Percentiles rank a stretch among this genome's conserved stretches.
Evolutionary conservation across 768 basidiomycete genomes (phyloP).

Genomic region (Lanmaoa rubissima): DNA sequence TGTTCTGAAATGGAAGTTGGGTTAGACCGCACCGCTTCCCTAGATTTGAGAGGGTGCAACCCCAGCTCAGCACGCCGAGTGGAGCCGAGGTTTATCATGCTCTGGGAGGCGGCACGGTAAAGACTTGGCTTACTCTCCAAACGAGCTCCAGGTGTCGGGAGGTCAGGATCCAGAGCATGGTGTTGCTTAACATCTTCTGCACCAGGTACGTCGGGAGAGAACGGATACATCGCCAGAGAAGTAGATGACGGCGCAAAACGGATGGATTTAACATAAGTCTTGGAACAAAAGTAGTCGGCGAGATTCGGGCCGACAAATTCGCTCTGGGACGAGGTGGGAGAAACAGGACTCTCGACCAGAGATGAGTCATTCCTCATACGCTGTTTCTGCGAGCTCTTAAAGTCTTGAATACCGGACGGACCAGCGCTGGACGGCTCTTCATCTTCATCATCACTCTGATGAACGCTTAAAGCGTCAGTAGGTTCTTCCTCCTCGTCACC

Average conservation of each 20-base stretch:
- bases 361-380: conserved; percentile 2
- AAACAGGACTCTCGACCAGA: background rate
- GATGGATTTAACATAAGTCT: conserved; percentile 5
- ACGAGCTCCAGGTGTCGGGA: conserved; percentile 3
- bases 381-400: conserved; percentile 12
- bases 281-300: conserved; percentile 6
- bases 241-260: conserved; percentile 5
- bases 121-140: conserved; percentile 40
- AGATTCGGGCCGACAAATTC: background rate
- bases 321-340: conserved; percentile 1
- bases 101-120: conserved; percentile 59
- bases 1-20: conserved; percentile 13
- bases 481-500: conserved; percentile 35
- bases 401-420: conserved; percentile 9
- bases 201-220: conserved; percentile 18
- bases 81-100: conserved; percentile 57
- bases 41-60: conserved; percentile 17
- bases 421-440: conserved; percentile 27
- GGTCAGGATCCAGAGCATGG: conserved; percentile 2
- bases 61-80: conserved; percentile 29
- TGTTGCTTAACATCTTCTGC: background rate
- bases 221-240: conserved; percentile 11
- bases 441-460: conserved; percentile 39
- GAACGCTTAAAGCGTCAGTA: conserved; percentile 34
- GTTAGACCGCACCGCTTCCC: conserved; percentile 11